Evolutionary conservation across 2,329 filamentous ascomycete species (phyloP).

Genomic region (Epichloe sp.): DNA sequence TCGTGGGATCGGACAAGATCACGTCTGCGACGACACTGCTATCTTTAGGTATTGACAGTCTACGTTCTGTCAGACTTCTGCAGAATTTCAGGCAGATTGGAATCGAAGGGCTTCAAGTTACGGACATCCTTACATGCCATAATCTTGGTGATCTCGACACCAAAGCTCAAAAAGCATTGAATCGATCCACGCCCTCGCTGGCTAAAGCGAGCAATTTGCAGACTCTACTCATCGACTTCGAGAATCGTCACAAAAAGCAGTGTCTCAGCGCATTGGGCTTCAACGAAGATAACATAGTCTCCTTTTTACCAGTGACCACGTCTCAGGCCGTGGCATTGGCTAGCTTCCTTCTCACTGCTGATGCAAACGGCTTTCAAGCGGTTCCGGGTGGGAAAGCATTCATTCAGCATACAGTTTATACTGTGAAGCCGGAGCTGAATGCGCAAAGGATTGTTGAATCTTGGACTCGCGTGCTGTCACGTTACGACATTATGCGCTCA

Average conservation of each 20-base stretch:
- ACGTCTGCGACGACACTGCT: neutral
- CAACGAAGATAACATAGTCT: neutral
- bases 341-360: neutral
- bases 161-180: slow-evolving; percentile 6
- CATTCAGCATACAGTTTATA: neutral
- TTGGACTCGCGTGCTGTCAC: neutral
- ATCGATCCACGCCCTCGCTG: neutral
- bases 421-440: neutral
- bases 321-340: neutral
- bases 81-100: slow-evolving; percentile 15
- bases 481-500: neutral
- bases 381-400: neutral
- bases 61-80: slow-evolving; percentile 20
- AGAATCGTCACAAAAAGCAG: neutral
- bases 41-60: slow-evolving; percentile 19
- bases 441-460: neutral
- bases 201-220: neutral
- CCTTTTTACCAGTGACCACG: neutral
- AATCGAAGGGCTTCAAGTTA: neutral
- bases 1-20: neutral
- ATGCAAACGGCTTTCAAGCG: neutral
- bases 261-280: neutral
- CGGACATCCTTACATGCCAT: neutral
- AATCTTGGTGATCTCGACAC: slow-evolving; percentile 9
- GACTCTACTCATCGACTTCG: neutral